Evolutionary conservation across 129 eudicot species (phyloP), one percentile per base, ranked within the genome.

Genomic region (Centella asiatica): DNA sequence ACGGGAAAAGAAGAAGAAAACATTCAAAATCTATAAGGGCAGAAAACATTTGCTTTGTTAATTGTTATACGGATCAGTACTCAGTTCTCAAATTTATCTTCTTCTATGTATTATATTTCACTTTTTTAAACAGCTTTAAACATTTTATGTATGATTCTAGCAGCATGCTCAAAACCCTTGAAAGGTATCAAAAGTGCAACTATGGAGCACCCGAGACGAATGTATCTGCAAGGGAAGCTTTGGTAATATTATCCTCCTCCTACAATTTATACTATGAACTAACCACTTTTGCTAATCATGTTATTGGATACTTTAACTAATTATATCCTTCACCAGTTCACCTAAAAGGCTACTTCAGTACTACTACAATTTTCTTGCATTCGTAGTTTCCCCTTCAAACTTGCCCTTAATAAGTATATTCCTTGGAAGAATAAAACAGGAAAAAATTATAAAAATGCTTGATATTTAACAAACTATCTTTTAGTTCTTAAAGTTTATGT

Each of bases 151-250:
- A 34, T 68, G 47, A 22, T 72, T 76, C 68, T 71, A 60, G 72
- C 83, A 85, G 97, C 84, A 89, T 89, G 95, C 92, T 89, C 57
- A 89, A 83, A 74, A 89, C 95, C 33, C 84, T 89, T 23, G 97
- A 89, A 70, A 85, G 92, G 83, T 89, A 89, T 64, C 95, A 83
- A 60, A 89, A 85, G 77, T 76, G 92, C 86, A 89, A 85, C 90
- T 89, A 89, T 67, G 97, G 92, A 52, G 88, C 97, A 46, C 95
- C 97, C 11, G 97, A 89, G 50, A 59, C 86, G 18, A 85, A 77
- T 72, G 84, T 80, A 56, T 89, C 97, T 57, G 60, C 88, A 49
- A 83, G 86, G 71, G 97, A 89, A 68, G 97, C 97, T 49, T 74
- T 85, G 85, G 95, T 89, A 63, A 68, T 57, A 60, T 53, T 53